phyloP scores from a whole-genome alignment of 2,329 filamentous ascomycete genomes.

The Pezicula neosporulosa region DNA sequence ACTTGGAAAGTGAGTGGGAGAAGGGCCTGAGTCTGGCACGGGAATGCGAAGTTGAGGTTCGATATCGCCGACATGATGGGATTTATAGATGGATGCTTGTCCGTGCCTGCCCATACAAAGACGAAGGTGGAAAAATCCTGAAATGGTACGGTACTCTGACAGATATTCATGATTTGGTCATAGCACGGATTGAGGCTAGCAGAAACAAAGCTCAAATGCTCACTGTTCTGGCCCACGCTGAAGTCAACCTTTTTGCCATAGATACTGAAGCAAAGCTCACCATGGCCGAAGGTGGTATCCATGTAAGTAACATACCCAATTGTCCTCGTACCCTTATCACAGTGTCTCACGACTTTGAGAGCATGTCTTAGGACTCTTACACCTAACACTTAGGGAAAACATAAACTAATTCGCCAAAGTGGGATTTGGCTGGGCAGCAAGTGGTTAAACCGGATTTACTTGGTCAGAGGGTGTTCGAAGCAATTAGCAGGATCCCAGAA shows the following conservation, averaged over 20 bases:
- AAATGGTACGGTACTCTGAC: conserved; percentile 24
- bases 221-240: conserved; percentile 19
- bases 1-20: conserved; percentile 9
- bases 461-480: conserved; percentile 11
- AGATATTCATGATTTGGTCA: conserved; percentile 20
- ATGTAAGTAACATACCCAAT: neutral
- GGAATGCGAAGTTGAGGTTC: conserved; percentile 15
- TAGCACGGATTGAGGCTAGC: conserved; percentile 18
- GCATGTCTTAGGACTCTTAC: too few species aligned
- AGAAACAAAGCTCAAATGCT: conserved; percentile 19
- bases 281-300: conserved; percentile 18
- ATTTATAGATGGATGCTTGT: conserved; percentile 22
- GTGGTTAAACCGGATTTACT: conserved; percentile 10
- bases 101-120: conserved; percentile 13
- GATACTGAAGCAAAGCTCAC: conserved; percentile 12
- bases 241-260: conserved; percentile 19
- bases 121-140: conserved; percentile 10
- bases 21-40: neutral
- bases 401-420: too few species aligned
- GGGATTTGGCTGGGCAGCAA: conserved; percentile 5
- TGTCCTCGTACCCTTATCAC: too few species aligned
- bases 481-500: conserved; percentile 5
- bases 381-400: too few species aligned
- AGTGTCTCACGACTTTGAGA: too few species aligned
- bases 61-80: conserved; percentile 19